These are phyloP conservation scores for Linum usitatissimum DNA, from an alignment of 345 rosid species.

Conservation along the genomic window DNA sequence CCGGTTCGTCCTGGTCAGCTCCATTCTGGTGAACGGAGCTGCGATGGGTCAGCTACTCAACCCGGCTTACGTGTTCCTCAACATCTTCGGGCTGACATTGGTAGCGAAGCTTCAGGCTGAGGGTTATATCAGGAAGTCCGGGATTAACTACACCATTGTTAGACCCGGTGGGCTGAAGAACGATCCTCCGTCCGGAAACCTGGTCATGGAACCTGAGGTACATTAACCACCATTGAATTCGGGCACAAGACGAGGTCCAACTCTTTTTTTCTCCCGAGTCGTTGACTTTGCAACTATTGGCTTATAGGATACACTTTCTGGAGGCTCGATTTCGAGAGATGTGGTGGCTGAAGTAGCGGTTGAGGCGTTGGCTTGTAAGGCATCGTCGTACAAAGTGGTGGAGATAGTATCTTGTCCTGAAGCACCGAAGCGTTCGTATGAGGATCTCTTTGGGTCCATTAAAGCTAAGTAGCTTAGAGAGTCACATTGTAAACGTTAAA, in stretches of 20 bases:
- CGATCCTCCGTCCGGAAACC: constrained; percentile 68
- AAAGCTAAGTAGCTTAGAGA: neutral
- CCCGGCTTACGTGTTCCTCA: constrained; percentile 84
- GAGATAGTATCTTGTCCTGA: neutral
- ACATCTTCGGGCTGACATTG: constrained; percentile 71
- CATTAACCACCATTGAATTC: too few relatives aligned
- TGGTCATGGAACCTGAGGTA: constrained; percentile 89
- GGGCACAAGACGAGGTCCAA: too few relatives aligned
- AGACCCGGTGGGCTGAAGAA: constrained; percentile 84
- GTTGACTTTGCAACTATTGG: neutral
- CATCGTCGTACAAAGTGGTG: neutral
- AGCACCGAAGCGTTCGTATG: neutral
- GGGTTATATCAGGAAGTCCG: constrained; percentile 57
- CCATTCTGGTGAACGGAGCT: constrained; percentile 87
- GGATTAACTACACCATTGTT: constrained; percentile 70
- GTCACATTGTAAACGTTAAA: neutral
- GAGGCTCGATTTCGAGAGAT: neutral
- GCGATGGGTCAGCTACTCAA: constrained; percentile 89
- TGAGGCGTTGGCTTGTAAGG: neutral
- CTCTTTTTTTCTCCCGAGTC: neutral
- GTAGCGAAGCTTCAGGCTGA: constrained; percentile 93
- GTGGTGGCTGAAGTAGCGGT: constrained; percentile 2
- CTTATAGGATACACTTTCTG: constrained; percentile 1
- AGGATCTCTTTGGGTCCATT: constrained; percentile 2
- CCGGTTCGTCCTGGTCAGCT: constrained; percentile 69